Evolutionary conservation across 2,329 filamentous ascomycete species (phyloP).

Genomic region (Sporothrix pallida): DNA sequence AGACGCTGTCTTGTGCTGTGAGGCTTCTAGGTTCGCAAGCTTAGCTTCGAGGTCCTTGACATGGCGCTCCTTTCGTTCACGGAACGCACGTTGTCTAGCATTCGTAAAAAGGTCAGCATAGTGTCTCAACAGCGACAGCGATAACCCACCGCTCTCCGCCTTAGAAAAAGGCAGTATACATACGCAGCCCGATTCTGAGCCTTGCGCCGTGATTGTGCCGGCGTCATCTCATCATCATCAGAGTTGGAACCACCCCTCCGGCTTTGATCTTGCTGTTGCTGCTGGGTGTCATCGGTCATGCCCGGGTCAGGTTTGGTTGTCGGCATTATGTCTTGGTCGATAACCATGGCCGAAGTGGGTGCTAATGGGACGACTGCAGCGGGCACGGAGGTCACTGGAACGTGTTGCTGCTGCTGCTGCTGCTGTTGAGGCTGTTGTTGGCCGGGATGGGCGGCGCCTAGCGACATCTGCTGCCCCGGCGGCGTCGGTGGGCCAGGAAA

Average conservation of each 20-base stretch:
- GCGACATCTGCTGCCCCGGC: conserved; percentile 49
- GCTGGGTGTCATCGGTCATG: conserved; percentile 42
- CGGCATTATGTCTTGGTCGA: conserved; percentile 44
- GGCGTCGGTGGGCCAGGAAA: conserved; percentile 60
- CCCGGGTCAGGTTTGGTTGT: conserved; percentile 49
- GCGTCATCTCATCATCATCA: conserved; percentile 61
- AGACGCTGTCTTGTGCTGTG: conserved; percentile 71
- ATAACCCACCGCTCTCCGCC: no score
- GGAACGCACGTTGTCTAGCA: conserved; percentile 87
- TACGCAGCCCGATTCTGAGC: conserved; percentile 68
- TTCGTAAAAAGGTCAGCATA: background rate
- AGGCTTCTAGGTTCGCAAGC: conserved; percentile 75
- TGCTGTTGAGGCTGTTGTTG: conserved; percentile 42
- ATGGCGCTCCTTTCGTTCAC: conserved; percentile 89
- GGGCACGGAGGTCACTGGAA: conserved; percentile 3
- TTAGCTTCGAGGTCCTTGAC: conserved; percentile 92
- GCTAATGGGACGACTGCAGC: background rate
- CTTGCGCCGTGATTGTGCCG: conserved; percentile 64
- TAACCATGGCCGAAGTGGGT: conserved; percentile 30
- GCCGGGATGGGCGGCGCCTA: conserved; percentile 40
- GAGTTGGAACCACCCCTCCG: conserved; percentile 56
- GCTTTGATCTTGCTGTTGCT: conserved; percentile 40
- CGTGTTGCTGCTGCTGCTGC: conserved; percentile 27
- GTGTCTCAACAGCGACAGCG: background rate
- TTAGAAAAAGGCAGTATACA: conserved; percentile 44